These are phyloP conservation scores for Daldinia decipiens DNA, from an alignment of 495 filamentous ascomycete species.

Conservation along the genomic window DNA sequence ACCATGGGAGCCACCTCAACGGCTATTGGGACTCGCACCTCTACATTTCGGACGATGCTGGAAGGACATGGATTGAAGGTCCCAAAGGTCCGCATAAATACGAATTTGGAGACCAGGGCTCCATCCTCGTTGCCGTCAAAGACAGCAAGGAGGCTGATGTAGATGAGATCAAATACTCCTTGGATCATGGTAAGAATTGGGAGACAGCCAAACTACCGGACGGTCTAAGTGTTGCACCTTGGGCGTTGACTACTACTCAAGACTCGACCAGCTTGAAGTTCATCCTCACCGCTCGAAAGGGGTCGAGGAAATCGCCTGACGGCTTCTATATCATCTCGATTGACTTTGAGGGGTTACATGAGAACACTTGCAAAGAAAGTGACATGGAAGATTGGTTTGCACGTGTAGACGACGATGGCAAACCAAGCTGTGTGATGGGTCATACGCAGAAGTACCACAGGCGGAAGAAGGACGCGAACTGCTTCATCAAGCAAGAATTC, in stretches of 20 bases:
- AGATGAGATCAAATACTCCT: conserved; percentile 74
- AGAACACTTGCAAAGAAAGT: conserved; percentile 77
- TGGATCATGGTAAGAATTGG: conserved; percentile 90
- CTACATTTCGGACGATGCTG: conserved; percentile 91
- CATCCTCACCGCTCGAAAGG: conserved; percentile 66
- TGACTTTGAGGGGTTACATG: conserved; percentile 84
- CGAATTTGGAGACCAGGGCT: conserved; percentile 92
- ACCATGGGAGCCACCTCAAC: conserved; percentile 78
- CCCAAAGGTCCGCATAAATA: conserved; percentile 89
- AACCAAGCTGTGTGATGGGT: conserved; percentile 93
- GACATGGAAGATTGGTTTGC: conserved; percentile 93
- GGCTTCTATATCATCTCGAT: conserved; percentile 72
- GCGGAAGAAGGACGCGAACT: conserved; percentile 84
- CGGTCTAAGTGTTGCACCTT: conserved; percentile 69
- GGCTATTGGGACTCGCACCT: conserved; percentile 71
- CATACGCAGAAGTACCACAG: conserved; percentile 85
- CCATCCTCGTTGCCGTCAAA: conserved; percentile 81
- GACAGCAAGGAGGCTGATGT: conserved; percentile 72
- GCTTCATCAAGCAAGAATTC: conserved; percentile 88
- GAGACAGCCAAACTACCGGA: conserved; percentile 67
- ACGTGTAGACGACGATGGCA: conserved; percentile 77
- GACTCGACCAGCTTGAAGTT: conserved; percentile 94
- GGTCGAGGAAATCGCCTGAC: conserved; percentile 55
- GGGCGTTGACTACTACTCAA: conserved; percentile 81
- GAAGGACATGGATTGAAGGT: conserved; percentile 79